Evolutionary conservation across 2,329 filamentous ascomycete genomes (phyloP).

Genomic region (Albifimbria verrucaria): DNA sequence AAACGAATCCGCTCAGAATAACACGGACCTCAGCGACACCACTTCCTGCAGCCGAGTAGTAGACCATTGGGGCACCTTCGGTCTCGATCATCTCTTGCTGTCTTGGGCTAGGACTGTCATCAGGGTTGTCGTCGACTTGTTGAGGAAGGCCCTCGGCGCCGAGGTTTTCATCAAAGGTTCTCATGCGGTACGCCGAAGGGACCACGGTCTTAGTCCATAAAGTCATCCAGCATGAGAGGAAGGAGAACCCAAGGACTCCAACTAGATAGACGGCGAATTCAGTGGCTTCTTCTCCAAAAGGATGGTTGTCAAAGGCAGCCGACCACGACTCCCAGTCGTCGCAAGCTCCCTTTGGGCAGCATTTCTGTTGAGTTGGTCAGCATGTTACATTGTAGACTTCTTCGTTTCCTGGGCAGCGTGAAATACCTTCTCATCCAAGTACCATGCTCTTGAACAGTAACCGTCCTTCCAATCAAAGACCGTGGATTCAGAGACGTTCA

Average conservation of each 20-base stretch:
- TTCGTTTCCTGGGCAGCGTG: not conserved
- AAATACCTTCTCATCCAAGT: constrained; percentile 63
- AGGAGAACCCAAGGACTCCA: constrained; percentile 67
- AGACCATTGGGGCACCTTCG: constrained; percentile 70
- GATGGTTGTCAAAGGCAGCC: constrained; percentile 40
- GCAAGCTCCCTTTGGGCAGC: constrained; percentile 53
- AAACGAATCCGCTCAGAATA: constrained; percentile 94
- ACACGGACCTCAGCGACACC: constrained; percentile 97
- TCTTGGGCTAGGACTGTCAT: constrained; percentile 41
- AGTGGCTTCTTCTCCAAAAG: constrained; percentile 55
- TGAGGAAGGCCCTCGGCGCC: constrained; percentile 56
- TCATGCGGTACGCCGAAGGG: constrained; percentile 80
- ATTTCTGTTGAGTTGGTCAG: constrained; percentile 35
- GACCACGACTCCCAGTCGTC: constrained; percentile 57
- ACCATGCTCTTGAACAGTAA: constrained; percentile 72
- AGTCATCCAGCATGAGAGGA: constrained; percentile 73
- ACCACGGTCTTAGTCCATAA: constrained; percentile 91
- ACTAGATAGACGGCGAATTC: constrained; percentile 75
- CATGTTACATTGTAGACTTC: not conserved
- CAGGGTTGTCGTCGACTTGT: constrained; percentile 36
- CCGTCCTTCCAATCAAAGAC: constrained; percentile 92
- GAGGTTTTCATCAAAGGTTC: constrained; percentile 90
- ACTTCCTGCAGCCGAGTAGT: constrained; percentile 93
- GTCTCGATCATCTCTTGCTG: constrained; percentile 33
- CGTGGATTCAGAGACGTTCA: constrained; percentile 81